Base-by-base conservation (phyloP, 23 red algal species). In the Gracilaria gracilis region DNA sequence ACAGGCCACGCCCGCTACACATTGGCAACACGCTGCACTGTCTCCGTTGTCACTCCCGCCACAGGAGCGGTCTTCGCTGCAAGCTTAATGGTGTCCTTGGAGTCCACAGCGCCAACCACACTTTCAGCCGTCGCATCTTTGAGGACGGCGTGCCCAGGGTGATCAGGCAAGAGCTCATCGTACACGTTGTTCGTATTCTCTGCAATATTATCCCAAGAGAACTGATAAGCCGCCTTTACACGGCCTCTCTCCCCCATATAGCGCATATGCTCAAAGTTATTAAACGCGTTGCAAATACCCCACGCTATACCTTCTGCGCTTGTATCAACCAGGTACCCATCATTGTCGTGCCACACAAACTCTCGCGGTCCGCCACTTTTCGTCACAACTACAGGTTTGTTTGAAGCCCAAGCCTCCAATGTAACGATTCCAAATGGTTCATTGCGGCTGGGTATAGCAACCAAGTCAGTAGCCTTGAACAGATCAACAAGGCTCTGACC, bases 361-460 rank as follows among this genome's bases (percentile, higher is more conserved):
- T 99, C 97, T 33, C 93, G 86, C 32, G 97, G 97, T 35, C 97
- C 97, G 46, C 97, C 93, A 37, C 80, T 96, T 39, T 96, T 99
- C 13, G 91, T 95, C 39, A 96, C 97, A 35, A 99, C 95, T n/a
- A 99, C 94, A 23, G 97, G 97, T 82, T 99, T 99, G 51, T 94
- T 94, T 20, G 92, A 92, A 21, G 97, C 97, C 97, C 94, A 96
- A 24, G 97, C 97, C 80, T 99, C 97, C 28, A 99, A 82, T 49
- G 90, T 91, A 67, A 99, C 97, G 75, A 99, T 99, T 39, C 97
- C 97, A 79, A 99, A 99, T 4, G 94, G 97, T 61, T 99, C 97
- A 85, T 99, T 96, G 80, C 96, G 96, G 37, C 86, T 92, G 12
- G 96, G 96, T 40, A 98, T 94, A 34, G 87, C 88, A 32, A 98